Percentiles rank a stretch among this genome's conserved stretches.
phyloP scores from a whole-genome alignment of 1,284 basidiomycete species.

The Ganoderma boninense region DNA sequence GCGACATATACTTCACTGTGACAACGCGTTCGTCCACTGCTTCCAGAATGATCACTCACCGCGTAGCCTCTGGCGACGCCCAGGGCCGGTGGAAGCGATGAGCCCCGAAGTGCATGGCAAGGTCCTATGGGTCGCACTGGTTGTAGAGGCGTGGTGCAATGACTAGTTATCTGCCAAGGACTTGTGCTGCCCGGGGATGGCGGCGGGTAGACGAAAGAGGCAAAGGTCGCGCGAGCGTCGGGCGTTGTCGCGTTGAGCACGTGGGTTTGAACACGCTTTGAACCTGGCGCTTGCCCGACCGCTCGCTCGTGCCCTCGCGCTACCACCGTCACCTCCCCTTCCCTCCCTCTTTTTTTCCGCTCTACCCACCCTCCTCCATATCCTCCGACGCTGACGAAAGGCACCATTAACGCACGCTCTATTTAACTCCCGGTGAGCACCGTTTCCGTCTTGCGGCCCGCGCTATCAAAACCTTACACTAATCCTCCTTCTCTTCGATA shows the following conservation, averaged over 20 bases:
- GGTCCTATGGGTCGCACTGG: neutral
- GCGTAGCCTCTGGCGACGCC: neutral
- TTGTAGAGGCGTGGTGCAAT: neutral
- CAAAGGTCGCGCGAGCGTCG: conserved; percentile 1
- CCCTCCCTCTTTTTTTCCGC: neutral
- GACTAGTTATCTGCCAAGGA: neutral
- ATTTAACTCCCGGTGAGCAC: neutral
- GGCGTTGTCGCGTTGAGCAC: conserved; percentile 2
- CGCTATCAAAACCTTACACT: conserved; percentile 13
- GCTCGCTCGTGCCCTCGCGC: conserved; percentile 1
- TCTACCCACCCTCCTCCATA: neutral
- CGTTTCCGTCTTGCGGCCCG: neutral
- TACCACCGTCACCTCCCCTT: conserved; percentile 12
- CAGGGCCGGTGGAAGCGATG: neutral
- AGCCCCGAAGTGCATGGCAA: neutral
- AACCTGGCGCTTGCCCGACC: conserved; percentile 8
- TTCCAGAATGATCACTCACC: neutral
- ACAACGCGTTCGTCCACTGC: neutral
- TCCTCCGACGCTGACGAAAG: neutral
- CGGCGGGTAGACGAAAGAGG: conserved; percentile 3
- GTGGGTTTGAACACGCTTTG: conserved; percentile 3
- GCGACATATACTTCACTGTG: neutral
- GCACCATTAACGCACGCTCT: neutral
- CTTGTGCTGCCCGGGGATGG: neutral
- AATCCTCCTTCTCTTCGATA: conserved; percentile 12